Base-by-base conservation (phyloP, 2,329 filamentous ascomycete species). In the Capronia coronata region DNA sequence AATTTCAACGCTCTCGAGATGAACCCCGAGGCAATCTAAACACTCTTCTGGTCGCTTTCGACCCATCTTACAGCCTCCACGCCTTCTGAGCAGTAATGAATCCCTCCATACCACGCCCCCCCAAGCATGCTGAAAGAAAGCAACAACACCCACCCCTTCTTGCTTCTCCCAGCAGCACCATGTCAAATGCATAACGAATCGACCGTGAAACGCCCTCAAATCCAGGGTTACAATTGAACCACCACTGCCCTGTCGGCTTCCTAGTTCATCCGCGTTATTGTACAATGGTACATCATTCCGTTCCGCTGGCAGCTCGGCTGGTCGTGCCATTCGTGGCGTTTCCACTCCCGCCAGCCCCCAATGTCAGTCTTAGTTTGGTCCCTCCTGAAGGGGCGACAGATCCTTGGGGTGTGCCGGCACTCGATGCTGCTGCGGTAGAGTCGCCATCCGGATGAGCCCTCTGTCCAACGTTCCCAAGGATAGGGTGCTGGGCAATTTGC, bases 301-400 rank as follows among this genome's bases (percentile, higher is more conserved):
- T 64, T 22, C 65, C 62, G 48, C 63, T 67, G 38, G 58, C 61
- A 18, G 60, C 61, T 23, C 56, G 63, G 30, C 64, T 66, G 29
- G 66, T 67, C 11, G 58, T 53, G 38, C 61, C 61, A 45, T 64
- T 67, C 13, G 49, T 53, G 2, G 59, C 60, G 16, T 61, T 61
- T 37, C 67, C 65, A 46, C 64, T 65, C 48, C 67, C 67, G 51
- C 63, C 61, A 46, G 67, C 67, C 51, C 75, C 76, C 59, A 79
- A 75, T 18, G 73, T 84, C 54, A 91, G 74, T 71, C 85, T 89
- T 68, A 91, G 62, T 62, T 77, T 90, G 49, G 68, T 69, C 41
- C 83, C 75, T 2, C 79, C 80, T 11, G 73, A 69, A 16, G 75
- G 68, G 55, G 72, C 75, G 21, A 74, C 66, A 53, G 73, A 66